Conservation (phyloP, 2,329 filamentous ascomycete species). For the Fusarium anthophilum region DNA sequence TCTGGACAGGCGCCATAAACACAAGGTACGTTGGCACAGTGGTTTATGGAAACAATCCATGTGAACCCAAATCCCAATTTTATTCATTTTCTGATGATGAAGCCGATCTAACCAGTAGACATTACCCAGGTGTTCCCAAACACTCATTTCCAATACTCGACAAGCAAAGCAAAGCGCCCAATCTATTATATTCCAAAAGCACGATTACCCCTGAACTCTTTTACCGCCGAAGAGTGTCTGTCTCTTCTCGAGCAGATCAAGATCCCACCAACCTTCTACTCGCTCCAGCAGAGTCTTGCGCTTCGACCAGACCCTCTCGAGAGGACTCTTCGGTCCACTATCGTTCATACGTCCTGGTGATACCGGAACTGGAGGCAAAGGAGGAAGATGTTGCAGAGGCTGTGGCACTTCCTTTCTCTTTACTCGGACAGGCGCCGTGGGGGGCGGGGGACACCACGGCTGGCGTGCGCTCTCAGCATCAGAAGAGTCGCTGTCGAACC, state of each 20-base stretch:
- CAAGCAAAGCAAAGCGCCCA: conserved; percentile 19
- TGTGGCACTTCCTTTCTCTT: conserved; percentile 39
- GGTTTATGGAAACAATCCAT: conserved; percentile 11
- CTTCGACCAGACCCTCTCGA: conserved; percentile 46
- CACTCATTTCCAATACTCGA: conserved; percentile 12
- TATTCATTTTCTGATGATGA: conserved; percentile 29
- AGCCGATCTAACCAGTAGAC: conserved; percentile 44
- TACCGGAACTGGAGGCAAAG: conserved; percentile 42
- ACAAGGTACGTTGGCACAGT: background rate
- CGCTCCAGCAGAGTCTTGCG: conserved; percentile 59
- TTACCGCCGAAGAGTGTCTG: conserved; percentile 47
- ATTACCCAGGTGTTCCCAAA: conserved; percentile 35
- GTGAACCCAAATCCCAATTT: conserved; percentile 19
- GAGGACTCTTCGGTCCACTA: conserved; percentile 37
- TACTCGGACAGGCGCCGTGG: conserved; percentile 48
- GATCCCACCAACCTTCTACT: conserved; percentile 66
- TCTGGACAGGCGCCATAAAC: background rate
- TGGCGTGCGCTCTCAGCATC: conserved; percentile 42
- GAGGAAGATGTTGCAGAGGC: conserved; percentile 45
- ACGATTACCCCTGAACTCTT: conserved; percentile 22
- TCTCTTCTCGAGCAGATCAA: conserved; percentile 59
- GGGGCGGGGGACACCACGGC: conserved; percentile 48
- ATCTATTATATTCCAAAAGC: conserved; percentile 24
- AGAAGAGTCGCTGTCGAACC: conserved; percentile 46
- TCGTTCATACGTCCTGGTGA: conserved; percentile 30